A percentile compares a stretch with the other conserved stretches of the same genome.
Conservation (phyloP, 202 grass and related monocot genomes). For the Carex arenaria region DNA sequence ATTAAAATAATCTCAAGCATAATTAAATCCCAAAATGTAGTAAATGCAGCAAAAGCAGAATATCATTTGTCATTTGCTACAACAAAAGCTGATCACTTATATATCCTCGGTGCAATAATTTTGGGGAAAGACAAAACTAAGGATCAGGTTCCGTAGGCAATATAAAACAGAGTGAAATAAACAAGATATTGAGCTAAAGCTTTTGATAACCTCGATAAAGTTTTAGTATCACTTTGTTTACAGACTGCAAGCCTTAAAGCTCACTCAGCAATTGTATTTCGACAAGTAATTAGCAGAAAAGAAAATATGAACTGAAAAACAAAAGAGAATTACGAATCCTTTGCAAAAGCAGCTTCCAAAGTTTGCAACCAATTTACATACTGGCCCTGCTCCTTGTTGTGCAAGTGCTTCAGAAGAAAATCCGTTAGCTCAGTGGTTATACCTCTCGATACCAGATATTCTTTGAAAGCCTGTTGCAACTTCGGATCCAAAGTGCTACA, state of each 20-base stretch:
- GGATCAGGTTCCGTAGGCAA: neutral
- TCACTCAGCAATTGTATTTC: neutral
- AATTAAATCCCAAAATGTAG: neutral
- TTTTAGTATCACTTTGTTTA: neutral
- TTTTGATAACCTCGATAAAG: neutral
- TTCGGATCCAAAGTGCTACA: constrained; percentile 39
- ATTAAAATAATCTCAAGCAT: neutral
- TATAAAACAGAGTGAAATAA: neutral
- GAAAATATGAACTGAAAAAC: neutral
- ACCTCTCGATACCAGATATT: constrained; percentile 42
- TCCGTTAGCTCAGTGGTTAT: constrained; percentile 25
- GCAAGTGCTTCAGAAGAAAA: constrained; percentile 37
- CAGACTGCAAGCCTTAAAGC: neutral
- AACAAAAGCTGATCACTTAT: neutral
- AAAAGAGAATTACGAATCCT: constrained; percentile 26
- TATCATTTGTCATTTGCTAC: neutral
- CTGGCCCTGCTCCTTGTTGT: constrained; percentile 42
- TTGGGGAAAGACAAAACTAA: neutral
- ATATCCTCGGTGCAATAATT: neutral
- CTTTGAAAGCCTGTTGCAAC: constrained; percentile 30
- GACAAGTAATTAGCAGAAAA: neutral
- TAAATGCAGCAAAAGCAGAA: neutral
- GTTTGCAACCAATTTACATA: constrained; percentile 46
- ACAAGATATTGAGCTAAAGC: neutral
- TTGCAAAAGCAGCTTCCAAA: constrained; percentile 31